Evolutionary conservation across 1,284 basidiomycete genomes (phyloP).

Genomic region (Wallemia ichthyophaga): DNA sequence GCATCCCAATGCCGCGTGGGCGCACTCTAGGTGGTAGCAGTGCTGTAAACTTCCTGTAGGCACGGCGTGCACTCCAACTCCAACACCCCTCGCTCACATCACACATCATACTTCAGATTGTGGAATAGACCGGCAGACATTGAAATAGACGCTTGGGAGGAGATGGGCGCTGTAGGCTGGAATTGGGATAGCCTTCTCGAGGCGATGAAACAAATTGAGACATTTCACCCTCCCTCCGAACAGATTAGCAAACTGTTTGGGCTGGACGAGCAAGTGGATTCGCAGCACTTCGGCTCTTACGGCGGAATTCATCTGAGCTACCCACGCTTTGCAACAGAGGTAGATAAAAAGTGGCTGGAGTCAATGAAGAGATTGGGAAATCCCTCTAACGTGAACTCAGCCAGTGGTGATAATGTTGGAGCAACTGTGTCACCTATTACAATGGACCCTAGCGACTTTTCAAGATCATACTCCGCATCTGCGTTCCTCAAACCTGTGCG

Average conservation of each 20-base stretch:
- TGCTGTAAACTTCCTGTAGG: background rate
- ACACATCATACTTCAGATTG: background rate
- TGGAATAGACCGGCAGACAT: background rate
- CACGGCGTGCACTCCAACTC: too few relatives aligned
- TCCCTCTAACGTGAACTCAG: slow-evolving; percentile 4
- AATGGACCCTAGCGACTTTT: slow-evolving; percentile 1
- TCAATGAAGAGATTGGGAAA: slow-evolving; percentile 5
- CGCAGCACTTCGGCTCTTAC: slow-evolving; percentile 4
- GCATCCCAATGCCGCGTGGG: background rate
- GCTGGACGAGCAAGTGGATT: slow-evolving; percentile 5
- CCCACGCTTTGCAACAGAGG: slow-evolving; percentile 1
- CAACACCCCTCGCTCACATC: background rate
- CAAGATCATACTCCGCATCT: slow-evolving; percentile 1
- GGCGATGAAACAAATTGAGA: slow-evolving; percentile 7
- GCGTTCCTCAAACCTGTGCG: slow-evolving; percentile 5
- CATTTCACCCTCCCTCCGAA: slow-evolving; percentile 3
- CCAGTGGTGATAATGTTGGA: slow-evolving; percentile 4
- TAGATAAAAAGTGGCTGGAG: slow-evolving; percentile 6
- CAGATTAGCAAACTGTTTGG: slow-evolving; percentile 1
- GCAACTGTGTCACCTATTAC: slow-evolving; percentile 5
- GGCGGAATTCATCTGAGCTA: slow-evolving; percentile 5
- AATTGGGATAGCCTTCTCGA: slow-evolving; percentile 3
- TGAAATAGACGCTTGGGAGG: slow-evolving; percentile 3
- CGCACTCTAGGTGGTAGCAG: background rate
- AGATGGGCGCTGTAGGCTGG: slow-evolving; percentile 3